These are phyloP conservation scores for Tricholoma flavovirens DNA, from an alignment of 768 basidiomycete species.

Conservation along the genomic window DNA sequence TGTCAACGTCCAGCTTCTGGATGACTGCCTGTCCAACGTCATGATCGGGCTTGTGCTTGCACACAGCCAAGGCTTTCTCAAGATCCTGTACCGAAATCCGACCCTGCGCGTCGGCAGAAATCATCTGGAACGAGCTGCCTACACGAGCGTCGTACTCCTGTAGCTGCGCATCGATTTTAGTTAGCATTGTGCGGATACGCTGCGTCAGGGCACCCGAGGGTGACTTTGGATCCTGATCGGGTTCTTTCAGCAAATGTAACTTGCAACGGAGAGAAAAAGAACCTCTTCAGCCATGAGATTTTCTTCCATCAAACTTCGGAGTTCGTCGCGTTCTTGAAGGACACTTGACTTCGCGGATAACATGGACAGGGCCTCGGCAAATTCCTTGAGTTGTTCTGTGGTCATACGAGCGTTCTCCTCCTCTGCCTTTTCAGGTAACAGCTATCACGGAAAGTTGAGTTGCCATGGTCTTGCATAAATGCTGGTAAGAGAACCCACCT, in stretches of 20 bases:
- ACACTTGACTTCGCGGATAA: conserved; percentile 92
- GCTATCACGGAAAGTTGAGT: conserved; percentile 30
- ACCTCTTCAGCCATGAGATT: conserved; percentile 88
- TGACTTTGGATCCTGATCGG: conserved; percentile 63
- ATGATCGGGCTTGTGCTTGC: conserved; percentile 89
- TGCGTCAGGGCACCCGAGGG: conserved; percentile 86
- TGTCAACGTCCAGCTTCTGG: conserved; percentile 92
- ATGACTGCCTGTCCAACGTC: conserved; percentile 83
- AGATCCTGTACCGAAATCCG: conserved; percentile 86
- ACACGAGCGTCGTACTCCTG: conserved; percentile 89
- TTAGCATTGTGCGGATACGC: conserved; percentile 92
- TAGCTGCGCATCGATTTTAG: conserved; percentile 89
- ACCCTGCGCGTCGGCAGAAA: conserved; percentile 80
- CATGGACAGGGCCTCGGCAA: conserved; percentile 85
- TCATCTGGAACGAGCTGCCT: conserved; percentile 79
- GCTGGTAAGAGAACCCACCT: conserved; percentile 42
- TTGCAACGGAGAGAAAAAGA: conserved; percentile 7
- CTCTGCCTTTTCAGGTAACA: conserved; percentile 54
- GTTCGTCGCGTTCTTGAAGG: conserved; percentile 91
- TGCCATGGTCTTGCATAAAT: background rate
- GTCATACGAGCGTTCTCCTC: conserved; percentile 92
- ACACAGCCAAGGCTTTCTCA: conserved; percentile 85
- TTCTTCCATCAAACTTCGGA: conserved; percentile 89
- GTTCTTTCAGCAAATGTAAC: background rate
- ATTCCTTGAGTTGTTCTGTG: conserved; percentile 89